Evolutionary conservation across 768 basidiomycete genomes (phyloP).

Genomic region (Chiua virens): DNA sequence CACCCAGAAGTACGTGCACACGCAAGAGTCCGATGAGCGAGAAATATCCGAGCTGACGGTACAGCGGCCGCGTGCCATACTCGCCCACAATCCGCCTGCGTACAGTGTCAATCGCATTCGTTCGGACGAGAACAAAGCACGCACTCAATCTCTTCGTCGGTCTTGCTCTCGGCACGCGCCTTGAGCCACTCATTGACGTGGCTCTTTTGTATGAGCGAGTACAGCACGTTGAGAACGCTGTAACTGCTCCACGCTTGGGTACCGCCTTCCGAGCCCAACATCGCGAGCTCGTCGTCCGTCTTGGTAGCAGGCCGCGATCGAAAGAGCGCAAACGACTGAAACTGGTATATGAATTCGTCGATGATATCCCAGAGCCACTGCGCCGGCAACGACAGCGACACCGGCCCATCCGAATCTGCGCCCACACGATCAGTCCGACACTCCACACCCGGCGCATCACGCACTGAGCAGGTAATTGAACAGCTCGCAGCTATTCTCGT

Average conservation of each 20-base stretch:
- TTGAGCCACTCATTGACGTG: conserved; percentile 90
- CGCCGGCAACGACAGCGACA: conserved; percentile 89
- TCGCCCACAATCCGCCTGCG: conserved; percentile 82
- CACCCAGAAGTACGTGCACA: conserved; percentile 94
- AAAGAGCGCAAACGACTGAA: conserved; percentile 95
- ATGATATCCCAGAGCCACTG: conserved; percentile 99
- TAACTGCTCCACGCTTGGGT: conserved; percentile 95
- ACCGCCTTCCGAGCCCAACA: conserved; percentile 77
- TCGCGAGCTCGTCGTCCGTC: conserved; percentile 82
- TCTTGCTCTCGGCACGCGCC: conserved; percentile 79
- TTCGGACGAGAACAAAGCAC: conserved; percentile 27
- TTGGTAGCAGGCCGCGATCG: conserved; percentile 81
- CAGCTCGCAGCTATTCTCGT: conserved; percentile 96
- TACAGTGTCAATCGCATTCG: conserved; percentile 1
- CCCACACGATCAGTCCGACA: neutral
- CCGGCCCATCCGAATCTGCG: conserved; percentile 87
- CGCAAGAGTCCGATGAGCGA: conserved; percentile 93
- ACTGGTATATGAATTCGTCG: conserved; percentile 98
- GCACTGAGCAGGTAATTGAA: conserved; percentile 96
- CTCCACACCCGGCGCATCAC: neutral
- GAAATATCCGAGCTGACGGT: conserved; percentile 96
- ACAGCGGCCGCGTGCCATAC: conserved; percentile 86
- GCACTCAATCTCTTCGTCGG: conserved; percentile 80
- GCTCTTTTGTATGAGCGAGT: conserved; percentile 97
- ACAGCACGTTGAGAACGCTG: conserved; percentile 96